Conservation (phyloP, 2,329 filamentous ascomycete genomes). For the Monilinia polystroma region DNA sequence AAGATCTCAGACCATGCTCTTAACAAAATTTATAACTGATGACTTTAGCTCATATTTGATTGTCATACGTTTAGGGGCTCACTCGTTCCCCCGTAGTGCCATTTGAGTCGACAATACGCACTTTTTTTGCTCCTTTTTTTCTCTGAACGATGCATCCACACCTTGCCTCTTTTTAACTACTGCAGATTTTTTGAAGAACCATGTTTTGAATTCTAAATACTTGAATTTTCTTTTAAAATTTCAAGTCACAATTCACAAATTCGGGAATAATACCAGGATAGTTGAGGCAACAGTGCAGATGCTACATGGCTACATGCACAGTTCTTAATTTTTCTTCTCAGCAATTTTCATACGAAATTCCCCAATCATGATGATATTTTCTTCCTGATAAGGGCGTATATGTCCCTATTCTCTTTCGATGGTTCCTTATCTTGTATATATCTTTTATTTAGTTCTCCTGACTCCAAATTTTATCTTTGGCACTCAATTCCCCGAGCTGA, state of each 20-base stretch:
- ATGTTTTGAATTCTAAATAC: background rate
- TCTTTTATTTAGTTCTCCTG: background rate
- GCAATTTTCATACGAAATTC: background rate
- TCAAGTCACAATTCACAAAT: background rate
- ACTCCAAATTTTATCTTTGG: background rate
- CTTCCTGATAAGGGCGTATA: too few relatives aligned
- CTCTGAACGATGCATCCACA: too few relatives aligned
- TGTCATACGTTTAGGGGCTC: constrained; percentile 10
- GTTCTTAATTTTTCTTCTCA: background rate
- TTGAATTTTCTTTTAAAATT: background rate
- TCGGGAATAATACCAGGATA: background rate
- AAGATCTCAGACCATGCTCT: background rate
- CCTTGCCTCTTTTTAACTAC: background rate
- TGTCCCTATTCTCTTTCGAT: background rate
- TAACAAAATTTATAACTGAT: background rate
- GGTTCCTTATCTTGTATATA: background rate
- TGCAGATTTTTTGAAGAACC: background rate
- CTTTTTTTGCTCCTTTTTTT: background rate
- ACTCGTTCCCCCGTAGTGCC: background rate
- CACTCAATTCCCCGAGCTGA: background rate
- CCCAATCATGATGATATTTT: background rate
- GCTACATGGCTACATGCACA: background rate
- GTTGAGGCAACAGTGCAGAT: background rate
- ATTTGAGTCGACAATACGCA: background rate
- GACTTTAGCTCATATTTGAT: background rate